A percentile compares a stretch with the other conserved stretches of the same genome.
These are phyloP conservation scores for Phyllostachys edulis DNA, from an alignment of 176 grass and related monocot species.

Conservation along the genomic window DNA sequence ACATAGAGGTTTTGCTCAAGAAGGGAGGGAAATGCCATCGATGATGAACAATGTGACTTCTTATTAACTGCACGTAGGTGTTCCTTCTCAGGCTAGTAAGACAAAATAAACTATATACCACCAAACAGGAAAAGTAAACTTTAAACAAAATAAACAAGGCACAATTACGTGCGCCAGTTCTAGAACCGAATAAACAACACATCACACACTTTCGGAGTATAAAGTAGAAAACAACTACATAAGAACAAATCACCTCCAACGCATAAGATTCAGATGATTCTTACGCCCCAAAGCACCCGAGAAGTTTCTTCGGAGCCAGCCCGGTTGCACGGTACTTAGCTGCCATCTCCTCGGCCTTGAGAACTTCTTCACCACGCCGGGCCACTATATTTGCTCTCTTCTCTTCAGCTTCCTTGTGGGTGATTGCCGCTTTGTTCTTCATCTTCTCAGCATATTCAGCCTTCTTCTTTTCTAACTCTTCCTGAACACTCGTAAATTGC, in stretches of 20 bases:
- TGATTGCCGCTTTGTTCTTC: slow-evolving; percentile 70
- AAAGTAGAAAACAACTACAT: not conserved
- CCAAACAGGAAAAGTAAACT: slow-evolving; percentile 24
- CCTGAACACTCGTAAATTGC: slow-evolving; percentile 34
- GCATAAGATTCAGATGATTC: not conserved
- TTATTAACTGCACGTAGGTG: not conserved
- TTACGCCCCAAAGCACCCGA: slow-evolving; percentile 76
- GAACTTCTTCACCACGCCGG: slow-evolving; percentile 55
- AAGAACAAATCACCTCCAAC: not conserved
- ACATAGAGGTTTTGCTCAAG: not conserved
- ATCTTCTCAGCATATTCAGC: slow-evolving; percentile 72
- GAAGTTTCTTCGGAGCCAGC: slow-evolving; percentile 60
- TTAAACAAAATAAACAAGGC: slow-evolving; percentile 15
- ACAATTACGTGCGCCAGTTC: not conserved
- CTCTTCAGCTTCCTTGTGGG: slow-evolving; percentile 78
- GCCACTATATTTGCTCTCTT: slow-evolving; percentile 64
- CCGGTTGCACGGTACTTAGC: slow-evolving; percentile 77
- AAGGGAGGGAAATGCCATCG: too few species aligned
- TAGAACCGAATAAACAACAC: not conserved
- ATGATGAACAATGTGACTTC: not conserved
- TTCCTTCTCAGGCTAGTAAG: slow-evolving; percentile 4
- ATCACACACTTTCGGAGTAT: not conserved
- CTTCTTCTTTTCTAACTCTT: slow-evolving; percentile 78
- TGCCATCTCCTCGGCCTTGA: slow-evolving; percentile 78
- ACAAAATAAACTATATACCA: slow-evolving; percentile 18